A percentile compares a stretch with the other conserved stretches of the same genome.
Evolutionary conservation across 108 stramenopile species (phyloP).

Genomic region (Fistulifera pelliculosa): DNA sequence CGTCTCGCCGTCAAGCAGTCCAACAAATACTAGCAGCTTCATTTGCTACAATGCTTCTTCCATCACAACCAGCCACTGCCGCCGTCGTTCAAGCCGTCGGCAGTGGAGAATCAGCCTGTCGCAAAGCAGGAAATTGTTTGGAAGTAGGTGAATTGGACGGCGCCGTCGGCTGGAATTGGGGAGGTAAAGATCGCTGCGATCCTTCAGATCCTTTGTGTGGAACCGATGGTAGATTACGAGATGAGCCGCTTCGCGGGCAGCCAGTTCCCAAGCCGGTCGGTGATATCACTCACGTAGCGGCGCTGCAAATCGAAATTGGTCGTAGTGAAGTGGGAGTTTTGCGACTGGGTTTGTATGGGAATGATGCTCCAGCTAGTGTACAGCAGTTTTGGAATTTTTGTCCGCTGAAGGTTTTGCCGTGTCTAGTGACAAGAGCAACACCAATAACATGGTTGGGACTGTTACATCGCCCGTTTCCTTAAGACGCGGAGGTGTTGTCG

Average conservation of each 20-base stretch:
- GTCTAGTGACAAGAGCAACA: too few relatives aligned
- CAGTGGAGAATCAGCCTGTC: slow-evolving; percentile 55
- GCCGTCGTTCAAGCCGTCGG: slow-evolving; percentile 67
- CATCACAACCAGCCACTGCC: slow-evolving; percentile 12
- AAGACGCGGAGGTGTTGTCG: slow-evolving; percentile 35
- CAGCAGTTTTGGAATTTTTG: slow-evolving; percentile 48
- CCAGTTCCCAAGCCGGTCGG: slow-evolving; percentile 25
- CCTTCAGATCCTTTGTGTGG: slow-evolving; percentile 68
- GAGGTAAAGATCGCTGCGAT: slow-evolving; percentile 75
- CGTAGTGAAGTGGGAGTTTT: slow-evolving; percentile 39
- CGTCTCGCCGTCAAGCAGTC: background rate
- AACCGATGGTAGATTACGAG: slow-evolving; percentile 45
- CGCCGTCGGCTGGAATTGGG: slow-evolving; percentile 85
- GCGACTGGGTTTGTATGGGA: slow-evolving; percentile 63
- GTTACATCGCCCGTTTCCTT: slow-evolving; percentile 31
- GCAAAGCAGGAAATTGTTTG: slow-evolving; percentile 65
- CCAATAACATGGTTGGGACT: slow-evolving; percentile 47
- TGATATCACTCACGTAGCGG: slow-evolving; percentile 48
- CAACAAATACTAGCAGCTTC: background rate
- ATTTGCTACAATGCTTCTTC: background rate
- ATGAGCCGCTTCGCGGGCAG: slow-evolving; percentile 25
- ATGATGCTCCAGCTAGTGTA: slow-evolving; percentile 29
- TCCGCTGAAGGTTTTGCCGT: slow-evolving; percentile 14
- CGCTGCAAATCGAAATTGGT: slow-evolving; percentile 44
- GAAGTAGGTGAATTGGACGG: slow-evolving; percentile 72